phyloP scores from a whole-genome alignment of 768 basidiomycete genomes.

The Rickenella mellea region DNA sequence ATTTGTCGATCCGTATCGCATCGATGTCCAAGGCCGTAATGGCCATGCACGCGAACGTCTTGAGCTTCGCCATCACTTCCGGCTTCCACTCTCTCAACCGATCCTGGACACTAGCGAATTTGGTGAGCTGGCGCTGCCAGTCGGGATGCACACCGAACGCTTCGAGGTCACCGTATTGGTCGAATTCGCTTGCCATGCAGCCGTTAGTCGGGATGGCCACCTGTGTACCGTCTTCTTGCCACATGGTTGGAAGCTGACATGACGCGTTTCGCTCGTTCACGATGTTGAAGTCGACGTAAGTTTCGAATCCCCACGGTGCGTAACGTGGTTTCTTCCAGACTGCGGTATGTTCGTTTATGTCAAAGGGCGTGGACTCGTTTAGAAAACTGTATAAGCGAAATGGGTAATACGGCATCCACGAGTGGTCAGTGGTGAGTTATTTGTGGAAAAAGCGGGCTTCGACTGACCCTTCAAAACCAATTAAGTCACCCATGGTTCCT shows the following conservation, averaged over 20 bases:
- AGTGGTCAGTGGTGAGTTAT: no score
- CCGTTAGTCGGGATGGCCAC: constrained; percentile 52
- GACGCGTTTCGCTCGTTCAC: constrained; percentile 62
- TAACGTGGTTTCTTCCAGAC: constrained; percentile 70
- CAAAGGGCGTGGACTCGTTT: constrained; percentile 76
- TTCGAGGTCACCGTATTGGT: constrained; percentile 95
- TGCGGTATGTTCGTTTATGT: constrained; percentile 59
- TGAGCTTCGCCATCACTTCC: constrained; percentile 66
- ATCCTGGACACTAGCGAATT: constrained; percentile 94
- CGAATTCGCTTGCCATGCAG: constrained; percentile 79
- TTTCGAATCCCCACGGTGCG: constrained; percentile 77
- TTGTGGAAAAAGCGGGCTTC: constrained; percentile 3
- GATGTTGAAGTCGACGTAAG: constrained; percentile 79
- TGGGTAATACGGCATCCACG: constrained; percentile 7
- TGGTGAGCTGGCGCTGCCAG: constrained; percentile 89
- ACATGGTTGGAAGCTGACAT: constrained; percentile 71
- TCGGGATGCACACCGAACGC: constrained; percentile 95
- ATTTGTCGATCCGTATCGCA: constrained; percentile 92
- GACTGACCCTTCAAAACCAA: constrained; percentile 75
- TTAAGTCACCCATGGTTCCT: constrained; percentile 82
- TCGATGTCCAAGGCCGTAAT: constrained; percentile 87
- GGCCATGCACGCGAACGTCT: constrained; percentile 74
- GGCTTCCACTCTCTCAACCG: constrained; percentile 91
- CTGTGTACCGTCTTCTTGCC: constrained; percentile 64
- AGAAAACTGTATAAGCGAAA: constrained; percentile 42